Base-by-base conservation (phyloP, 371 early-diverging fungal genomes). In the Caulochytrium protostelioides region DNA sequence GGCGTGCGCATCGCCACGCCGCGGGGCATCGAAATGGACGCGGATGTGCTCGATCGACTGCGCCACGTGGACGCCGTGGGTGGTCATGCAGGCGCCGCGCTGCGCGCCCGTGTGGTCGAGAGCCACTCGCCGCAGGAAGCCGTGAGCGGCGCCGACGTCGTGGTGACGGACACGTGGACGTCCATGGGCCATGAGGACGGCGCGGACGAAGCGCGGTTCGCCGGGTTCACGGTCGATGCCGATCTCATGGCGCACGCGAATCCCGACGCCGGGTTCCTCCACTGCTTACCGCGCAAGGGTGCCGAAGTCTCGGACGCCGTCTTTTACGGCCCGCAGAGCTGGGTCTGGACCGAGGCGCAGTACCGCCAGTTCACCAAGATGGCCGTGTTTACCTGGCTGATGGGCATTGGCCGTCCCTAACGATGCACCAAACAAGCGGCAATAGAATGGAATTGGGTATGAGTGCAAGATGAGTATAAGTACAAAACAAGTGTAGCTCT, bases 161-260 rank as follows among this genome's bases (percentile, higher is more conserved):
- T 94, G 37, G 71, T 90, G 7, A 94, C 95, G 3, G 95, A 94
- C 49, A 90, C 91, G 3, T 94, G 91, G 90, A 65, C 91, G 30
- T 79, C 80, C 44, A 94, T 94, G 95, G 95, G 95, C 21, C 84
- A 86, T 54, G 92, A 91, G 57, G 59, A 55, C 9, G 91, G 91
- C 49, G 83, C 83, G 70, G 72, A 59, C 6, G 55, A 76, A 50
- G 65, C 84, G 16, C 36, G 87, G 28, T 94, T 94, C 46, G 54
- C 44, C 4, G 91, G 90, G 2, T 94, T 72, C 63, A 75, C 34
- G 23, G 32, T 32, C 18, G 9, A 13, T 7, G 4, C 8, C 18
- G 22, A 17, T 15, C 20, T 8, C 19, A 49, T 94, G 65, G 77
- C 75, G 9, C 49, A 54, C 9, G 83, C 90, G 7, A 76, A 80